Evolutionary conservation across 202 grass and related monocot genomes (phyloP).

Genomic region (Panicum virgatum): DNA sequence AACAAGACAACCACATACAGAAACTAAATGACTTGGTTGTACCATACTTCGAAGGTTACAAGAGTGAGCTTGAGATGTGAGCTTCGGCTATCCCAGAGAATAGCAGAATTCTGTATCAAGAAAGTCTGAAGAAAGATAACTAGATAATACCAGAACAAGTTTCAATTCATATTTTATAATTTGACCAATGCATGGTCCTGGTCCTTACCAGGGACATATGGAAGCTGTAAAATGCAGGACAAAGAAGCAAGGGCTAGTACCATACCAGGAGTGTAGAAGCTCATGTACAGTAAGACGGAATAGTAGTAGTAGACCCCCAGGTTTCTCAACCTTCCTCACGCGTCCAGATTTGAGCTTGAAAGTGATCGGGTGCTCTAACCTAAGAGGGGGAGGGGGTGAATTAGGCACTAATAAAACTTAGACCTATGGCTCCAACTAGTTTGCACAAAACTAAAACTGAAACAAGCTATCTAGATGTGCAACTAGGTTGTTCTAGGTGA

Average conservation of each 20-base stretch:
- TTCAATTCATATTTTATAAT: too few species aligned
- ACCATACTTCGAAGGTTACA: neutral
- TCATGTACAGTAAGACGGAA: conserved; percentile 6
- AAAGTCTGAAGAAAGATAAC: neutral
- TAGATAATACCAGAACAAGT: neutral
- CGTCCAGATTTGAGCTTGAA: neutral
- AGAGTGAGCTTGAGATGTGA: neutral
- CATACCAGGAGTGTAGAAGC: conserved; percentile 43
- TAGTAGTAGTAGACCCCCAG: too few species aligned
- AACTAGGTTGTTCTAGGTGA: too few species aligned
- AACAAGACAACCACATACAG: neutral
- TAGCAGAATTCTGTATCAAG: neutral
- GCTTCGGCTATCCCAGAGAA: neutral
- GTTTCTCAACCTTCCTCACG: neutral
- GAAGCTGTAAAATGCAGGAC: neutral
- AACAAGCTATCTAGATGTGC: too few species aligned
- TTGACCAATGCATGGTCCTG: too few species aligned
- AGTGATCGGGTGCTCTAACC: too few species aligned
- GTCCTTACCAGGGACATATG: too few species aligned
- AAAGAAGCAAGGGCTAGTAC: neutral
- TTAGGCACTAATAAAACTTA: too few species aligned
- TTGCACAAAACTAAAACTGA: too few species aligned
- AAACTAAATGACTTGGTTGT: too few species aligned
- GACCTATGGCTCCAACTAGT: too few species aligned
- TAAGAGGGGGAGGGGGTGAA: too few species aligned